Evolutionary conservation across 441 rosid genomes (phyloP), one percentile per base, ranked within the genome.

Genomic region (Populus hybrid): DNA sequence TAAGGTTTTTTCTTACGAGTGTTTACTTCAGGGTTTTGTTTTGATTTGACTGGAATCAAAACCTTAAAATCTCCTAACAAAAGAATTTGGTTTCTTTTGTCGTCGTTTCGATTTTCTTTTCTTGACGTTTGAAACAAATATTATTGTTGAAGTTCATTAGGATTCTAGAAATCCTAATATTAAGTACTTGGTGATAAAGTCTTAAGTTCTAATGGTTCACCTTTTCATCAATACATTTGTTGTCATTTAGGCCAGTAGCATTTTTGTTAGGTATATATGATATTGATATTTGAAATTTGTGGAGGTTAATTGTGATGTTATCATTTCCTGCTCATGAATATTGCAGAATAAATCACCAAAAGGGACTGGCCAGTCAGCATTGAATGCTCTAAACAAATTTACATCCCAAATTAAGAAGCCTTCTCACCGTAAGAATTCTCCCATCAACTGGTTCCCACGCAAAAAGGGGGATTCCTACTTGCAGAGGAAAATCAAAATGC

Each of bases 401-500:
- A 78, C 90, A 64, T 86, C 90, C 16, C 94, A 92, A 71, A 92
- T 93, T 78, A 95, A 86, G 89, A 92, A 91, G 90, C 94, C 93
- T 8, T 70, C 91, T 78, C 92, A 84, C 79, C 97, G 94, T 68
- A 95, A 89, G 84, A 82, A 67, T 80, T 92, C 94, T 72, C 98
- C 99, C 34, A 80, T 90, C 74, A 91, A 90, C 71, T 93, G 97
- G 97, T 92, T 89, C 69, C 97, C 97, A 0, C 89, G 98, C n/a
- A 91, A 87, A 85, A 93, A 87, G 79, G 90, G 84, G 77, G 97
- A 89, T 75, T 93, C 98, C 23, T 92, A 87, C 85, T 82, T 93
- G 81, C 89, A 89, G 65, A 91, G 91, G 85, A 95, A 95, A 82
- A 92, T 95, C 42, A 89, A 91, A 81, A 88, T 88, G 93, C 85